phyloP scores from a whole-genome alignment of 257 asterid genomes.

The Anisodus acutangulus region DNA sequence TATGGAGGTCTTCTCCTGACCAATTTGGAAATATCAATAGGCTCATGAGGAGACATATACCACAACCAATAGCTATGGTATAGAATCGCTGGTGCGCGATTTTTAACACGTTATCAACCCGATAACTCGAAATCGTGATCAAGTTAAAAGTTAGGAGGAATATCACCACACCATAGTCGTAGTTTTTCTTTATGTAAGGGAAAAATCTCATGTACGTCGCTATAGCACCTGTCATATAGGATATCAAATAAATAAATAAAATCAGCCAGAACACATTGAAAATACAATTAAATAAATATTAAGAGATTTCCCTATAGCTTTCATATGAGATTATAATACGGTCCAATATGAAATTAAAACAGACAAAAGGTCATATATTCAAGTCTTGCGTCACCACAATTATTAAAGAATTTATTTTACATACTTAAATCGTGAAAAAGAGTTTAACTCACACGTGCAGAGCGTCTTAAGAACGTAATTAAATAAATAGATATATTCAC shows the following conservation, averaged over 20 bases:
- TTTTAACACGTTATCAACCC: constrained; percentile 74
- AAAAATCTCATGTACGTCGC: constrained; percentile 72
- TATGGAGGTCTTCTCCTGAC: constrained; percentile 92
- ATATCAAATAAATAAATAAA: background rate
- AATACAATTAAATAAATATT: background rate
- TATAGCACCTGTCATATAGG: no score
- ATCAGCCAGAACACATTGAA: background rate
- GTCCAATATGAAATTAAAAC: background rate
- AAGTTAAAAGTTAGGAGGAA: constrained; percentile 86
- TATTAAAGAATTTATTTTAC: no score
- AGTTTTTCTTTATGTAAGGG: constrained; percentile 81
- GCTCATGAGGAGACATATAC: constrained; percentile 81
- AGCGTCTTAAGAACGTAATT: no score
- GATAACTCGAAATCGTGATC: constrained; percentile 78
- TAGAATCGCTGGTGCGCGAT: constrained; percentile 72
- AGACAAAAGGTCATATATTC: background rate
- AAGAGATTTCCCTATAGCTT: background rate
- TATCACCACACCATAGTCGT: constrained; percentile 94
- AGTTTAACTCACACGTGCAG: no score
- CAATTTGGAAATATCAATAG: constrained; percentile 80
- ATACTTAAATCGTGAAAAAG: no score
- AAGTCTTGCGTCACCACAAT: background rate
- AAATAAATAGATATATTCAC: no score
- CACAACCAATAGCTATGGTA: constrained; percentile 88
- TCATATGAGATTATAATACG: background rate